Percentiles rank a stretch among this genome's conserved stretches.
phyloP scores from a whole-genome alignment of 352 stramenopile species.

The Phytophthora kernoviae region DNA sequence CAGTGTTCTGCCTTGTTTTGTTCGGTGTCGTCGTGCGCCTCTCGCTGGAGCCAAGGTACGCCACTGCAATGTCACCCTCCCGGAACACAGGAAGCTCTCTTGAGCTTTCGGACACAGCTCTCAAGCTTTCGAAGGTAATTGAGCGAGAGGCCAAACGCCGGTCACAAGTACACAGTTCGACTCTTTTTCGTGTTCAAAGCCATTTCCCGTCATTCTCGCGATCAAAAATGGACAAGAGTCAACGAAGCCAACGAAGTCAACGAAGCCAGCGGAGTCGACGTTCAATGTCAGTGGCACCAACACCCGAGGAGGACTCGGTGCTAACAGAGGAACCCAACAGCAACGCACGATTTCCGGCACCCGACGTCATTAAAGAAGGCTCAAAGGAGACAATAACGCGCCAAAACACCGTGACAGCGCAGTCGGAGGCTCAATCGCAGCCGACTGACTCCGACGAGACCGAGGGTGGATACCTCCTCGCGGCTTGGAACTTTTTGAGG shows the following conservation, averaged over 20 bases:
- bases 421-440: slow-evolving; percentile 3
- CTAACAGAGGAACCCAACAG: not conserved
- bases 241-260: slow-evolving; percentile 7
- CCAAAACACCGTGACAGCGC: slow-evolving; percentile 13
- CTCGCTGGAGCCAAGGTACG: not conserved
- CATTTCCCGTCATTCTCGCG: slow-evolving; percentile 38
- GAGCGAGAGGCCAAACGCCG: slow-evolving; percentile 59
- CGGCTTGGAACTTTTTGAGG: slow-evolving; percentile 66
- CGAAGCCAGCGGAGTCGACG: slow-evolving; percentile 18
- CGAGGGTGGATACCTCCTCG: slow-evolving; percentile 14
- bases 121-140: slow-evolving; percentile 72
- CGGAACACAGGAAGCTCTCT: not conserved
- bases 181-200: slow-evolving; percentile 39
- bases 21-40: not conserved
- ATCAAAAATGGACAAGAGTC: slow-evolving; percentile 9
- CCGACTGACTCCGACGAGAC: slow-evolving; percentile 10
- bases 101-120: slow-evolving; percentile 60
- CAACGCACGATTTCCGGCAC: not conserved
- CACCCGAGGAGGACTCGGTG: slow-evolving; percentile 24
- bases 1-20: not conserved
- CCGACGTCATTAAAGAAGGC: not conserved
- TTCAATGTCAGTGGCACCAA: slow-evolving; percentile 29
- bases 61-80: not conserved
- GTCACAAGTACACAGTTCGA: slow-evolving; percentile 35
- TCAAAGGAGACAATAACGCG: slow-evolving; percentile 11